Percentiles rank a stretch among this genome's conserved stretches.
These are phyloP conservation scores for Orbilia javanica DNA, from an alignment of 2,329 filamentous ascomycete species.

Conservation along the genomic window DNA sequence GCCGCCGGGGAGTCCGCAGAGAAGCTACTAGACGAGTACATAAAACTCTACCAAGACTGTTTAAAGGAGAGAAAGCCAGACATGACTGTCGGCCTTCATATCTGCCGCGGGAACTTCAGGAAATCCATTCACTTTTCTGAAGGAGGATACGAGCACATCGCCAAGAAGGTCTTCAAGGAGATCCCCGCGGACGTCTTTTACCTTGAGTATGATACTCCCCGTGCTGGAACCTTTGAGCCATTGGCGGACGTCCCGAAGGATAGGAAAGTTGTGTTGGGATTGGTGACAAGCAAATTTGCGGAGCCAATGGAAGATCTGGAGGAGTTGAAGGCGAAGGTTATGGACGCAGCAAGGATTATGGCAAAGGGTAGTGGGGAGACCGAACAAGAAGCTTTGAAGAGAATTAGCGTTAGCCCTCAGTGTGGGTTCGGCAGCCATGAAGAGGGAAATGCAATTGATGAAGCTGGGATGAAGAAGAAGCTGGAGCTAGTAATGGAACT, in stretches of 20 bases:
- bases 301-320: slow-evolving; percentile 73
- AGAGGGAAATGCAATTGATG: slow-evolving; percentile 76
- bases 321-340: slow-evolving; percentile 73
- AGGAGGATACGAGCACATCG: slow-evolving; percentile 76
- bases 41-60: slow-evolving; percentile 80
- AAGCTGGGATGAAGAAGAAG: slow-evolving; percentile 80
- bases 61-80: slow-evolving; percentile 73
- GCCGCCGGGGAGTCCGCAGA: slow-evolving; percentile 78
- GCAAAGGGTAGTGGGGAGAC: slow-evolving; percentile 76
- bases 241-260: slow-evolving; percentile 72
- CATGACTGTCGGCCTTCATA: slow-evolving; percentile 81
- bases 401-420: slow-evolving; percentile 77
- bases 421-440: slow-evolving; percentile 81
- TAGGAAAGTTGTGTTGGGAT: slow-evolving; percentile 75
- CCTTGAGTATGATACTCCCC: slow-evolving; percentile 76
- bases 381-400: slow-evolving; percentile 76
- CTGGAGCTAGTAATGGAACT: slow-evolving; percentile 77
- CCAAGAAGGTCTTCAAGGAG: slow-evolving; percentile 74
- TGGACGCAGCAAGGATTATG: slow-evolving; percentile 75
- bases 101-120: slow-evolving; percentile 78
- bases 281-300: slow-evolving; percentile 74
- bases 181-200: slow-evolving; percentile 77
- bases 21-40: slow-evolving; percentile 80
- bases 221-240: slow-evolving; percentile 76
- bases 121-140: slow-evolving; percentile 76